phyloP scores from a whole-genome alignment of 306 rosid genomes.

The Ochetophila trinervis region DNA sequence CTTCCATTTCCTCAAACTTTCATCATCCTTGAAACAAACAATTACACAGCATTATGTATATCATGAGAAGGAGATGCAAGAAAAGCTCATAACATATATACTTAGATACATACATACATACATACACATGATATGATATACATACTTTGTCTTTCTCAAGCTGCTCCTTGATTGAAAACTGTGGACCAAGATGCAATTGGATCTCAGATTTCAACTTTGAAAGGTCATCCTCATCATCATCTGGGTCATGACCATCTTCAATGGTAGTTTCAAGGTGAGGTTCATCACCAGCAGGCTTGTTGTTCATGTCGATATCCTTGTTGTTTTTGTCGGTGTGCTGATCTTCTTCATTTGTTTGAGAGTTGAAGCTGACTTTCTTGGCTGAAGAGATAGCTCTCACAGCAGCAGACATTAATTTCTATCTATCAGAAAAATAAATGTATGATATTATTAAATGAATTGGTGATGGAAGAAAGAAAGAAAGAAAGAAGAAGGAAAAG shows the following conservation, averaged over 20 bases:
- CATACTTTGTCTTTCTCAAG: slow-evolving; percentile 85
- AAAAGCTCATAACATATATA: background rate
- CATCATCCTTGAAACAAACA: slow-evolving; percentile 56
- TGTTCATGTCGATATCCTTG: too few relatives aligned
- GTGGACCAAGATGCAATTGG: slow-evolving; percentile 77
- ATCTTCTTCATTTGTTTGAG: slow-evolving; percentile 45
- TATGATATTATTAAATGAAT: too few relatives aligned
- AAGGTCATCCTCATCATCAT: slow-evolving; percentile 40
- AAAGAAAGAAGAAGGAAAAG: too few relatives aligned
- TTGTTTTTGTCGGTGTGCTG: too few relatives aligned
- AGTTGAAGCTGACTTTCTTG: slow-evolving; percentile 41
- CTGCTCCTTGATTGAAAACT: slow-evolving; percentile 76
- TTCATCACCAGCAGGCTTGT: too few relatives aligned
- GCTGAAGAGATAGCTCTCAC: slow-evolving; percentile 55
- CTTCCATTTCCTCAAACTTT: slow-evolving; percentile 90
- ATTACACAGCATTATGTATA: background rate
- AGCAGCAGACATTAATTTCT: slow-evolving; percentile 51
- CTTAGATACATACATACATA: background rate
- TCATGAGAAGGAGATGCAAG: background rate
- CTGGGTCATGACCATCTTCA: slow-evolving; percentile 25
- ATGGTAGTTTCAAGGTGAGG: slow-evolving; percentile 14
- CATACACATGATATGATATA: background rate
- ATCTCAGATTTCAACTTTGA: slow-evolving; percentile 38
- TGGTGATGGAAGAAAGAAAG: too few relatives aligned
- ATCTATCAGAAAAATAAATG: too few relatives aligned